Base-by-base conservation (phyloP, 208 protist genomes). In the Angomonas deanei region DNA sequence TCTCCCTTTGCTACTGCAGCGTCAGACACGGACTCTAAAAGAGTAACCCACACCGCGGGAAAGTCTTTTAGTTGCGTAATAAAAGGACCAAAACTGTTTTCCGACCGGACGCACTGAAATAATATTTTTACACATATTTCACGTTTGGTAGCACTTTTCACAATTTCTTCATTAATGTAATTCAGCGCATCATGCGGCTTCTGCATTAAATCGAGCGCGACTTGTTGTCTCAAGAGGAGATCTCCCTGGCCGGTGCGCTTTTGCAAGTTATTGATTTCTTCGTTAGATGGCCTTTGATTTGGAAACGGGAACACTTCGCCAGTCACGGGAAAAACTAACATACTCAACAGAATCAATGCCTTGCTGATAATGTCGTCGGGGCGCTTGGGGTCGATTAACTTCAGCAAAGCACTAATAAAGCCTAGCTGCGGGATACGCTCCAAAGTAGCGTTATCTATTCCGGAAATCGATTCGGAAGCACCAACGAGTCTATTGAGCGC, bases 81-180 rank as follows among this genome's bases (percentile, higher is more conserved):
- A n/a, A 72, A 74, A n/a, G 81, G 54, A 17, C 82, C 89, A 77
- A 95, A 95, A 49, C 72, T 82, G 66, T 72, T 82, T 70, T 90
- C 84, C 84, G 85, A 95, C 13, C 78, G 77, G 27, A 84, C 73
- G 64, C 86, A 95, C 63, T 91, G 76, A 64, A 87, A 89, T 38
- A 95, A 61, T 57, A 95, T 83, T 57, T 88, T 89, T 31, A 95
- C 72, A 61, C 82, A 91, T 17, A 71, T 55, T 42, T 86, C 82
- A 3, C 77, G 61, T 17, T 73, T 55, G 42, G 47, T 70, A 30
- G 2, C 39, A 32, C 46, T 87, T 77, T 32, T 74, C 78, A 49
- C 70, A 82, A 88, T 70, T 67, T 89, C 85, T n/a, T 56, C 46
- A 1, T 91, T 56, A 5, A 95, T 67, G 49, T 78, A 89, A 38